Evolutionary conservation across 176 grass and related monocot species (phyloP).

Genomic region (Triticum aestivum): IWGSC_CS_RefSeq_v2.1 NC_057801.1:682552756-682553255

Average conservation of each 20-base stretch:
- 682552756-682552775: not conserved
- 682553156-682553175: slow-evolving; percentile 27
- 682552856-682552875: not conserved
- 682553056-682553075: slow-evolving; percentile 74
- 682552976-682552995: slow-evolving; percentile 20
- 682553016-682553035: not conserved
- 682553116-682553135: slow-evolving; percentile 75
- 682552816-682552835: not conserved
- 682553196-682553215: not conserved
- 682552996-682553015: slow-evolving; percentile 30
- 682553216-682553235: not conserved
- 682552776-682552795: slow-evolving; percentile 12
- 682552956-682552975: slow-evolving; percentile 24
- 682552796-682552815: slow-evolving; percentile 14
- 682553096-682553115: slow-evolving; percentile 85
- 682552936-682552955: not conserved
- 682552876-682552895: slow-evolving; percentile 13
- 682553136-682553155: slow-evolving; percentile 35
- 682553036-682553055: not conserved
- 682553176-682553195: not conserved
- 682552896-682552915: slow-evolving; percentile 20
- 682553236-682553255: not conserved
- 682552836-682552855: not conserved
- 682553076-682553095: slow-evolving; percentile 88
- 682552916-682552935: slow-evolving; percentile 18